These are phyloP conservation scores for Hyphodiscus sp. DNA, from an alignment of 2,329 filamentous ascomycete genomes.

Conservation along the genomic window DNA sequence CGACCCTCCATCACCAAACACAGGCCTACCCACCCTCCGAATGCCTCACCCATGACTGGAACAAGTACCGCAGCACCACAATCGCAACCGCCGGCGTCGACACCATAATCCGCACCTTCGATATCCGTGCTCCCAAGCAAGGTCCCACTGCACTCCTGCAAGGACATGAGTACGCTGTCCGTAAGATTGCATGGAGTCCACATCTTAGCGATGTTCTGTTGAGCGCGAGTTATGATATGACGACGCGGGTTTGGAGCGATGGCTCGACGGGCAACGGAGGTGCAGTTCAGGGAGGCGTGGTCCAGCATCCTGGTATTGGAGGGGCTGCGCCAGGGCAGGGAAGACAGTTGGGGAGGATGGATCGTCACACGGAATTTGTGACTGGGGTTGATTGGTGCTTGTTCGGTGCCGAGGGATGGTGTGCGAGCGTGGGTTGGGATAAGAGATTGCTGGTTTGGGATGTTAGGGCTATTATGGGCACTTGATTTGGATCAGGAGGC, in stretches of 20 bases:
- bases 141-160: slow-evolving; percentile 69
- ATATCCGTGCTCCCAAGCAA: slow-evolving; percentile 68
- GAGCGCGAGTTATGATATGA: slow-evolving; percentile 97
- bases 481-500: background rate
- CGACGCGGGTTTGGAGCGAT: slow-evolving; percentile 88
- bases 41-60: slow-evolving; percentile 95
- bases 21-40: slow-evolving; percentile 45
- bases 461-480: slow-evolving; percentile 57
- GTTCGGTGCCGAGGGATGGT: slow-evolving; percentile 93
- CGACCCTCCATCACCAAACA: slow-evolving; percentile 25
- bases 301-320: slow-evolving; percentile 29
- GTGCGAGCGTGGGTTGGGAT: slow-evolving; percentile 91
- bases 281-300: background rate
- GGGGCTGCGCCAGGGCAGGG: slow-evolving; percentile 3
- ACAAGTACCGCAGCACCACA: slow-evolving; percentile 85
- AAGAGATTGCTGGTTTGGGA: slow-evolving; percentile 91
- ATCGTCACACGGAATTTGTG: slow-evolving; percentile 88
- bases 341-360: slow-evolving; percentile 62
- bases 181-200: slow-evolving; percentile 83
- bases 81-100: slow-evolving; percentile 89
- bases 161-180: slow-evolving; percentile 87
- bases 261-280: slow-evolving; percentile 39
- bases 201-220: slow-evolving; percentile 85
- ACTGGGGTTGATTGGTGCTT: slow-evolving; percentile 97
- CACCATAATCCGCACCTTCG: slow-evolving; percentile 79